Evolutionary conservation across 768 basidiomycete species (phyloP), one percentile per base, ranked within the genome.

Genomic region (Pisolithus marmoratus): DNA sequence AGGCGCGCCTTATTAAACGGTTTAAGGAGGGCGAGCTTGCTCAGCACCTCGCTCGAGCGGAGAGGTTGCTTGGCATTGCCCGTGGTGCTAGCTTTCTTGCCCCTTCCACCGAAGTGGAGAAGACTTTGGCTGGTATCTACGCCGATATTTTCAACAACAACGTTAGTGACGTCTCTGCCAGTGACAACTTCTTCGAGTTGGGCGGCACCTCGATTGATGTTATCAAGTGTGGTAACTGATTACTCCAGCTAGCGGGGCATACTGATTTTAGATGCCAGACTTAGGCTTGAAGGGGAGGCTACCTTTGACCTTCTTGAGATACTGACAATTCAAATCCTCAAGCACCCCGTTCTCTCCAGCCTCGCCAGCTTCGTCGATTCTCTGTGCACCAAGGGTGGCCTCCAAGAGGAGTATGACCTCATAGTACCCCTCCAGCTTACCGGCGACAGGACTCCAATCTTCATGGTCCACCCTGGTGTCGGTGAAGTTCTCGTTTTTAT

Each of bases 391-490:
- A 50, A 57, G 50, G 49, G 26, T 11, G 38, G 36, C n/a, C 8
- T 11, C 2, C 11, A 27, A 8, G 56, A 58, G 23, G 64, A 62
- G 9, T 74, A 74, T 50, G 65, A 70, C 47, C 72, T 73, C 9
- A 57, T 74, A 5, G 65, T 74, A 20, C 70, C 70, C n/a, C 64
- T 75, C 34, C 64, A 72, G 24, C 53, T 68, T 2, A 55, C 63
- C 0, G 74, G 74, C 1, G 54, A 59, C 34, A 74, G 71, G 58
- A 68, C 71, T 1, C 74, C 74, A 1, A 60, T 75, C 29, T 75
- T 72, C 62, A 67, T 75, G 55, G 63, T 75, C 34, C 74, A 75
- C 46, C 73, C 73, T 0, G 72, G 72, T 53, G 70, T 73, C 14
- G 74, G 74, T 4, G 74, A 71, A 40, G 61, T 72, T 3, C 60